Evolutionary conservation across 2,329 filamentous ascomycete genomes (phyloP), one percentile per base, ranked within the genome.

Genomic region (Aureobasidium musti): DNA sequence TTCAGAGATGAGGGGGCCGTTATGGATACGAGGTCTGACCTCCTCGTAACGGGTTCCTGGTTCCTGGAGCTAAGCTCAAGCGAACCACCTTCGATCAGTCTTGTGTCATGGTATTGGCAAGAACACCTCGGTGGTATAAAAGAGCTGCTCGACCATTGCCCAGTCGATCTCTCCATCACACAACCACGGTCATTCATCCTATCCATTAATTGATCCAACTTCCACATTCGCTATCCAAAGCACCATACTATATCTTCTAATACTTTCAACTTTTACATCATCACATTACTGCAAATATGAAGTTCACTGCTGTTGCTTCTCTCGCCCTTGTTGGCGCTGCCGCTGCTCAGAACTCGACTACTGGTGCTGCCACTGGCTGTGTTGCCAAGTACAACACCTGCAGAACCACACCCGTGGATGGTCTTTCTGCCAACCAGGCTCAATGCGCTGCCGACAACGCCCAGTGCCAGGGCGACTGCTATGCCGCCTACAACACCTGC

Each of bases 381-480:
- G 61, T 64, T 26, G 37, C 23, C 6, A 21, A 21, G 30, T 21
- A 64, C 49, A 64, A 64, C 14, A 23, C 49, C 5, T 64, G 61
- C 49, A n/a, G 61, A 10, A 47, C 59, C 49, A 45, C 33, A 19
- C 33, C 35, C 23, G 26, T 30, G 33, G 39, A 37, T 28, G 53
- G 65, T 19, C 19, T 43, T 10, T 41, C 33, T 21, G 60, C 60
- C 60, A 63, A 63, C 60, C 60, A 63, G 60, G 60, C 60, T 17
- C 35, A 63, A 19, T 63, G 60, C 14, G 21, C 61, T 37, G 23
- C 61, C 10, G 8, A 64, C 10, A 45, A 64, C 3, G 61, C 61
- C 13, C 49, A 54, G 28, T 64, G 61, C 53, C 52, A 59, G 52
- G 45, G 52, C 23, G 43, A 26, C n/a, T 67, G 66, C 50, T 64